Conservation (phyloP, 2,329 filamentous ascomycete species). For the Aspergillus clavatus region DNA sequence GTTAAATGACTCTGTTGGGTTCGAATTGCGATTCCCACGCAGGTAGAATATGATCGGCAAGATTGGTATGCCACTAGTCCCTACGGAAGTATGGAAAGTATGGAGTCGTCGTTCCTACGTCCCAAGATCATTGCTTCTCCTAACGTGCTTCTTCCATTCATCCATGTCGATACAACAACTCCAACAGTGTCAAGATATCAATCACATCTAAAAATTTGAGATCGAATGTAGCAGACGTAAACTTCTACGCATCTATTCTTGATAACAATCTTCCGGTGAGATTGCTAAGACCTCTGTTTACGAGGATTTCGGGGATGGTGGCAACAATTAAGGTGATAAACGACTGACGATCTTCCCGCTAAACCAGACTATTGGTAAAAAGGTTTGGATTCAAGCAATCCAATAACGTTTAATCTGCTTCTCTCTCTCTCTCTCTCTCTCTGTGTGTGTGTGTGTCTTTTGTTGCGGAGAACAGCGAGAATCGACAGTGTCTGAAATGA, state of each 20-base stretch:
- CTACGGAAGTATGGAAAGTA: too few species aligned
- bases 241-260: not conserved
- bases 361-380: conserved; percentile 3
- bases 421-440: too few species aligned
- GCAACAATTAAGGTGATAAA: not conserved
- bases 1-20: not conserved
- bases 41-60: conserved; percentile 13
- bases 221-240: too few species aligned
- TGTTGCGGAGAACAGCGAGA: not conserved
- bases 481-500: conserved; percentile 1
- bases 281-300: not conserved
- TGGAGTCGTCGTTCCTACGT: too few species aligned
- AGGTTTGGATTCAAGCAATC: conserved; percentile 6
- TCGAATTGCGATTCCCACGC: not conserved
- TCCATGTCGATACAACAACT: too few species aligned
- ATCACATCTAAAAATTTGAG: too few species aligned
- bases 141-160: too few species aligned
- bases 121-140: too few species aligned
- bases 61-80: too few species aligned
- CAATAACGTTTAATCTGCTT: conserved; percentile 5
- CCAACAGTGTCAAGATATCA: too few species aligned
- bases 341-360: conserved; percentile 7
- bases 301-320: not conserved
- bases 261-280: not conserved
- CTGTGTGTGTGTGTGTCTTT: not conserved